Evolutionary conservation across 2,329 filamentous ascomycete species (phyloP), one percentile per base, ranked within the genome.

Genomic region (Nigrospora osmanthi): DNA sequence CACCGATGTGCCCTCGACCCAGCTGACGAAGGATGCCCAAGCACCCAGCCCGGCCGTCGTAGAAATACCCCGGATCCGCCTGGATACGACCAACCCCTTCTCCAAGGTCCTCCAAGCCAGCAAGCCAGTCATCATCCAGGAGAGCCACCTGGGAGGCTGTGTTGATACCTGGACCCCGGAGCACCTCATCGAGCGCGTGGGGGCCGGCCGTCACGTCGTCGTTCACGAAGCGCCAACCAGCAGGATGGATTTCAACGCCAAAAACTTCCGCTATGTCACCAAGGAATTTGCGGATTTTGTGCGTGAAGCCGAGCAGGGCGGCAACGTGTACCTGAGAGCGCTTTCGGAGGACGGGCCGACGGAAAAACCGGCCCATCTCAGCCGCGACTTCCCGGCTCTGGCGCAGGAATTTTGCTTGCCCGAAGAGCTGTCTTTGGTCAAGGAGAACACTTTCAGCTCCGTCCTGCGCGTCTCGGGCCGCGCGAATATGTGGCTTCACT

Each of bases 401-500:
- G 73, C 82, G 1, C 47, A 63, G 1, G 88, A 94, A 59, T 95
- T 95, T 60, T 56, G 61, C 13, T 63, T 95, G 1, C 87, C 89
- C 1, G 53, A 69, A 1, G 69, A 80, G 49, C 67, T 95, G 11
- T 62, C 62, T 0, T 67, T 75, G 32, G 80, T 87, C 4, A 59
- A 58, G 6, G 67, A 81, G n/a, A 80, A 80, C 49, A 63, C 78
- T 4, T 89, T 94, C 59, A 91, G 85, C 60, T 90, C 87, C 3
- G 83, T 89, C 0, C 66, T 95, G 19, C 77, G 89, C 16, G 81
- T 95, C 48, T 91, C 86, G 4, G 87, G 87, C 1, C 79, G 79
- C 2, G 85, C 91, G 11, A 85, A 82, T 35, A 87, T 95, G 78
- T 95, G 90, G 89, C 71, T 95, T 31, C 88, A 94, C 63, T 94